phyloP scores from a whole-genome alignment of 2,329 filamentous ascomycete species.

The Colletotrichum endophyticum region DNA sequence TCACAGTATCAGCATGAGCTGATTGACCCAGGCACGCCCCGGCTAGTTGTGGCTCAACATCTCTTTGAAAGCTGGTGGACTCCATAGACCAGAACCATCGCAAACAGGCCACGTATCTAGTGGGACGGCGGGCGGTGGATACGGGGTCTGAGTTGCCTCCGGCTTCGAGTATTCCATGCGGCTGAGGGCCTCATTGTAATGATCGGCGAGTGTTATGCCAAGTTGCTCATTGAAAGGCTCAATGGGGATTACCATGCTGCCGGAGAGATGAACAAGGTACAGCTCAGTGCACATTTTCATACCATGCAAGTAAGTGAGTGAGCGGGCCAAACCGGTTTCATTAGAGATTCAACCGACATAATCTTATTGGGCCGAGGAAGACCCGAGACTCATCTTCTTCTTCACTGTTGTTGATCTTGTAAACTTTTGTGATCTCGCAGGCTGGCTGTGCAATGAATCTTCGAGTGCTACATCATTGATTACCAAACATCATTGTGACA shows the following conservation, averaged over 20 bases:
- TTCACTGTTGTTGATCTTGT: background rate
- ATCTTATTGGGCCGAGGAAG: background rate
- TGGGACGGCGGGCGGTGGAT: background rate
- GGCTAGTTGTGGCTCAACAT: background rate
- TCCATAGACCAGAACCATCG: background rate
- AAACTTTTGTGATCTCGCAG: fast-evolving
- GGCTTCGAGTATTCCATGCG: background rate
- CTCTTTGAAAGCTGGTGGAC: background rate
- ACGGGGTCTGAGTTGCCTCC: background rate
- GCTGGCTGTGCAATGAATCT: background rate
- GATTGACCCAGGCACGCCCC: background rate
- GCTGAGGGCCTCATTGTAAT: background rate
- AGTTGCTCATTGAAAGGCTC: background rate
- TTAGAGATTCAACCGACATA: background rate
- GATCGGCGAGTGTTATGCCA: background rate
- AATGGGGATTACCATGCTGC: background rate
- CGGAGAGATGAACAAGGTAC: background rate
- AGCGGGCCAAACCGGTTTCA: background rate
- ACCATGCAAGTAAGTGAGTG: background rate
- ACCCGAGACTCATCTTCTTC: background rate
- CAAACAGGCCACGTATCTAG: background rate
- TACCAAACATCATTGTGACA: background rate
- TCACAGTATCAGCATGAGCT: background rate
- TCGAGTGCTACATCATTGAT: fast-evolving
- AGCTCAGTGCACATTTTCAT: background rate